A percentile compares a stretch with the other conserved stretches of the same genome.
Evolutionary conservation across 352 stramenopile species (phyloP).

Genomic region (Phytopythium sindhum): DNA sequence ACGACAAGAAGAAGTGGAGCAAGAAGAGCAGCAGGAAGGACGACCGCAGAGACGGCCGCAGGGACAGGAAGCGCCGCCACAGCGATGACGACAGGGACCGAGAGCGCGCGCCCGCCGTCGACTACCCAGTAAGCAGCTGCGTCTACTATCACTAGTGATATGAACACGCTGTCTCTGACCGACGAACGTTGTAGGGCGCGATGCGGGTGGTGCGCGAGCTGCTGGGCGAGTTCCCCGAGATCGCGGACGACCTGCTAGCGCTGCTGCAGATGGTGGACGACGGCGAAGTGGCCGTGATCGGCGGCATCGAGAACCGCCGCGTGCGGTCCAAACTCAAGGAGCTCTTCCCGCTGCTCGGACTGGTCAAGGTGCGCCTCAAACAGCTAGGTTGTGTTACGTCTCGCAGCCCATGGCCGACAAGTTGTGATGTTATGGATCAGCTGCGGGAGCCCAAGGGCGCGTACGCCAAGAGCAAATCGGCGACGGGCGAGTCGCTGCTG

Average conservation of each 20-base stretch:
- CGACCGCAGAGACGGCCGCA: conserved; percentile 11
- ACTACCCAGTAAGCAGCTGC: conserved; percentile 15
- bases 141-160: not conserved
- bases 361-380: conserved; percentile 40
- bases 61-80: not conserved
- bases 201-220: conserved; percentile 47
- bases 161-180: not conserved
- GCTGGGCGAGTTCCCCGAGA: conserved; percentile 60
- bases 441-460: conserved; percentile 49
- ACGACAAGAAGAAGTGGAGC: conserved; percentile 24
- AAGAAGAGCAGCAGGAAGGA: conserved; percentile 20
- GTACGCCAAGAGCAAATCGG: conserved; percentile 36
- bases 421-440: conserved; percentile 12
- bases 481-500: conserved; percentile 30
- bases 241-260: conserved; percentile 54
- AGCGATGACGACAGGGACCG: not conserved
- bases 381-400: not conserved
- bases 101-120: conserved; percentile 8
- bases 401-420: not conserved
- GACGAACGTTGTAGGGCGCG: conserved; percentile 21
- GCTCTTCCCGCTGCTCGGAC: conserved; percentile 71
- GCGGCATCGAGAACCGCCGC: conserved; percentile 67
- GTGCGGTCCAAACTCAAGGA: conserved; percentile 60
- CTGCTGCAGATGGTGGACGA: conserved; percentile 79
- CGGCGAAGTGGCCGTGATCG: conserved; percentile 70